Percentiles rank a stretch among this genome's conserved stretches.
Evolutionary conservation across 1,139 yeast genomes (phyloP).

Genomic region (Blastobotrys ciferrii): DNA sequence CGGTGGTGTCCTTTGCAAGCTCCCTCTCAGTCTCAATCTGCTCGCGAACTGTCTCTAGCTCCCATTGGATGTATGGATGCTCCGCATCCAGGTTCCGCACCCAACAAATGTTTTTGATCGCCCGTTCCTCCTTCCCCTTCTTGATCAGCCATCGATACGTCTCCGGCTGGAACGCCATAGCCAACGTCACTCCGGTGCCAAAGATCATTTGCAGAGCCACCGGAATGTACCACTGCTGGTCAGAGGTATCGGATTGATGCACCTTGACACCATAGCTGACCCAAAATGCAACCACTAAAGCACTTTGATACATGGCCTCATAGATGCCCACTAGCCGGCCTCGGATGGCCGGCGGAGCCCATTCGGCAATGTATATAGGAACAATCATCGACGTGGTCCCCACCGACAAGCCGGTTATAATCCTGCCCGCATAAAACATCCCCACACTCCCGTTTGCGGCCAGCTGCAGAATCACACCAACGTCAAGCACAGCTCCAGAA

Average conservation of each 20-base stretch:
- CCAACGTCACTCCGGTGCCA: constrained; percentile 63
- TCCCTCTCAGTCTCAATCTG: constrained; percentile 41
- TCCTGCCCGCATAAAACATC: constrained; percentile 37
- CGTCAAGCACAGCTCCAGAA: background rate
- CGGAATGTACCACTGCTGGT: constrained; percentile 36
- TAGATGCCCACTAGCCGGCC: constrained; percentile 50
- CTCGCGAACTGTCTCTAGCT: constrained; percentile 46
- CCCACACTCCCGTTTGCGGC: background rate
- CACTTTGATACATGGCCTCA: constrained; percentile 66
- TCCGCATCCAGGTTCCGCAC: constrained; percentile 29
- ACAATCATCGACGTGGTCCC: constrained; percentile 46
- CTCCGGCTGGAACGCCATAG: constrained; percentile 50
- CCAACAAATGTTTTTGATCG: constrained; percentile 28
- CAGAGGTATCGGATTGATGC: constrained; percentile 47
- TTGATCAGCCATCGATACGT: constrained; percentile 50
- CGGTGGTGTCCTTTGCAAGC: constrained; percentile 32
- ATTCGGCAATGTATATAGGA: constrained; percentile 45
- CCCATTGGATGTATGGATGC: constrained; percentile 42
- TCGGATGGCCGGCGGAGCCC: constrained; percentile 42
- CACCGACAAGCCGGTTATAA: constrained; percentile 44
- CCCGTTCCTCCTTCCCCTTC: constrained; percentile 38
- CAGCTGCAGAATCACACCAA: background rate
- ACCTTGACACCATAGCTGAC: constrained; percentile 64
- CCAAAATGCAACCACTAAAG: constrained; percentile 74
- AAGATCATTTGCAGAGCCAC: constrained; percentile 46